Percentiles rank a stretch among this genome's conserved stretches.
phyloP scores from a whole-genome alignment of 345 rosid species.

The Lepidium africanum region DNA sequence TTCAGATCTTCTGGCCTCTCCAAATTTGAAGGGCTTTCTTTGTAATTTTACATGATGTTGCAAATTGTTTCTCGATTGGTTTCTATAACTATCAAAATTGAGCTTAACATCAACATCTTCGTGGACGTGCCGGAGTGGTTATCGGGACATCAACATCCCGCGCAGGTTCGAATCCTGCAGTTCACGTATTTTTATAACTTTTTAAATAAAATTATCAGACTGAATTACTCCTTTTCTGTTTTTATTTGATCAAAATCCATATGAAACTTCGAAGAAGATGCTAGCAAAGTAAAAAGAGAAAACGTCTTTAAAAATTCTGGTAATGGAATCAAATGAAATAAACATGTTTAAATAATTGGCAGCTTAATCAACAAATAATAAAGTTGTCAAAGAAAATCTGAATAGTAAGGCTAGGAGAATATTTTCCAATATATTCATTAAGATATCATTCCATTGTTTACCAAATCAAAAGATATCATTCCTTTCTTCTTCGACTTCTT shows the following conservation, averaged over 20 bases:
- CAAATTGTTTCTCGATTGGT: background rate
- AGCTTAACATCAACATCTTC: background rate
- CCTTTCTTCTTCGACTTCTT: slow-evolving; percentile 4
- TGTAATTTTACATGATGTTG: background rate
- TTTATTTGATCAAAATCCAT: background rate
- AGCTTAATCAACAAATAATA: background rate
- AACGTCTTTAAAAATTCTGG: background rate
- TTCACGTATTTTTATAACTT: background rate
- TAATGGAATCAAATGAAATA: slow-evolving; percentile 1
- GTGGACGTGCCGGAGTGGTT: slow-evolving; percentile 34
- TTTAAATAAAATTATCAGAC: no score
- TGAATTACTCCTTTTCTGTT: background rate
- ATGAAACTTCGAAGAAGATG: background rate
- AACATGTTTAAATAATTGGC: slow-evolving; percentile 10
- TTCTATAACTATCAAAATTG: background rate
- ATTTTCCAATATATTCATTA: slow-evolving; percentile 16
- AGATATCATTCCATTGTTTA: slow-evolving; percentile 23
- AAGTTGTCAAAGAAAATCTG: slow-evolving; percentile 6
- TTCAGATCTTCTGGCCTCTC: slow-evolving; percentile 10
- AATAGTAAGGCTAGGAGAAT: background rate
- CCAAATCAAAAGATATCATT: background rate
- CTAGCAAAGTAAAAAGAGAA: background rate
- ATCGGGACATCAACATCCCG: slow-evolving; percentile 96
- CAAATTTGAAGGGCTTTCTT: background rate
- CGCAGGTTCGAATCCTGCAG: slow-evolving; percentile 85